These are phyloP conservation scores for Solanum peruvianum DNA, from an alignment of 257 asterid genomes.

Conservation along the genomic window DNA sequence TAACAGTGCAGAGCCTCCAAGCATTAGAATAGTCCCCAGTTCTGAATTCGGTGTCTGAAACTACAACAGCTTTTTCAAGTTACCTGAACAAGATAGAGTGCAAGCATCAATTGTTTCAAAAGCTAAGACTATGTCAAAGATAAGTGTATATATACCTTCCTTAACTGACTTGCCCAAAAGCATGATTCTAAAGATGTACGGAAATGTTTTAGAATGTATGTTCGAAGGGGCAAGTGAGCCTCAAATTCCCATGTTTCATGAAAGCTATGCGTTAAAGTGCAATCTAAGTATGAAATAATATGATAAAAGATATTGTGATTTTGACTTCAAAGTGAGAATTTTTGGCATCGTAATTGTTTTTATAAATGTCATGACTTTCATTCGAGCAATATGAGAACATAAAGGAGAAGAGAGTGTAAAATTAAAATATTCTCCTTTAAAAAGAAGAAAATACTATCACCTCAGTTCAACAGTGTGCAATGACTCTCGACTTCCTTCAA, in stretches of 20 bases:
- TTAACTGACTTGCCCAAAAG: not conserved
- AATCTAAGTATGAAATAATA: not conserved
- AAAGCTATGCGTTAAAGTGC: not conserved
- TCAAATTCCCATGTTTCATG: not conserved
- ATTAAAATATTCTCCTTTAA: not conserved
- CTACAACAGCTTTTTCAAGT: slow-evolving; percentile 74
- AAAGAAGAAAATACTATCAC: not conserved
- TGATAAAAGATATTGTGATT: not conserved
- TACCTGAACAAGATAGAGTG: slow-evolving; percentile 31
- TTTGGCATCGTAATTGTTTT: not conserved
- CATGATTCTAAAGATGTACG: not conserved
- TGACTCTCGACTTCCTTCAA: slow-evolving; percentile 80
- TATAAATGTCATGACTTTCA: not conserved
- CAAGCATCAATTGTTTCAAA: not conserved
- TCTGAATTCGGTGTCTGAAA: slow-evolving; percentile 32
- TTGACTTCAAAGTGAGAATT: not conserved
- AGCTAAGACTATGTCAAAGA: not conserved
- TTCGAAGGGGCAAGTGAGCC: not conserved
- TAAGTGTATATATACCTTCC: not conserved
- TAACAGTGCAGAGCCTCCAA: slow-evolving; percentile 77
- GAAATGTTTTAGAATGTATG: not conserved
- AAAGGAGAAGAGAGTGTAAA: not conserved
- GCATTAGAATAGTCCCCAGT: slow-evolving; percentile 47
- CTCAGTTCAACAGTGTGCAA: slow-evolving; percentile 60
- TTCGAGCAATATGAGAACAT: not conserved